Conservation (phyloP, 2,329 filamentous ascomycete genomes). For the Decorospora gaudefroyi region DNA sequence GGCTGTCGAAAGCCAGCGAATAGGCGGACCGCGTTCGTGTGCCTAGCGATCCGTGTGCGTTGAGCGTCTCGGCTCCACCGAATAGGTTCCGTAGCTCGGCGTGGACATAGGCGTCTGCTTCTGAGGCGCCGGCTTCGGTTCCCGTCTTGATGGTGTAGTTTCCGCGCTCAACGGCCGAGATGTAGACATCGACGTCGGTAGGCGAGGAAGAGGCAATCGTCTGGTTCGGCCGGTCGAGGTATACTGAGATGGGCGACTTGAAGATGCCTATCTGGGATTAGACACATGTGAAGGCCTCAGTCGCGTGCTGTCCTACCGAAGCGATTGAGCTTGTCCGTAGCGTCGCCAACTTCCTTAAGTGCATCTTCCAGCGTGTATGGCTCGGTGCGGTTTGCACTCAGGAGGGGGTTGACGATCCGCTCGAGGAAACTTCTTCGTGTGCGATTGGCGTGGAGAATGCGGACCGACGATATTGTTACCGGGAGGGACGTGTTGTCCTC, state of each 20-base stretch:
- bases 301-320: constrained; percentile 65
- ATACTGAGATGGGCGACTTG: constrained; percentile 78
- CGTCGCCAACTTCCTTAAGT: constrained; percentile 70
- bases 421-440: constrained; percentile 86
- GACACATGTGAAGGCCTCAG: constrained; percentile 3
- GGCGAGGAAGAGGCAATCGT: constrained; percentile 70
- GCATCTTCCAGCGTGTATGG: constrained; percentile 78
- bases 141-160: constrained; percentile 89
- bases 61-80: constrained; percentile 88
- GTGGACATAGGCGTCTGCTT: constrained; percentile 91
- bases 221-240: constrained; percentile 74
- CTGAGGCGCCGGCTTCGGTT: constrained; percentile 89
- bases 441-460: constrained; percentile 78
- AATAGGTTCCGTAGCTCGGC: constrained; percentile 88
- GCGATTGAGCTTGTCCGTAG: constrained; percentile 73
- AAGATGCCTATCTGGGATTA: constrained; percentile 71
- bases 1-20: constrained; percentile 81
- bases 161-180: constrained; percentile 77
- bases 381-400: constrained; percentile 68
- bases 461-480: constrained; percentile 83
- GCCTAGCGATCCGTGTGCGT: constrained; percentile 83
- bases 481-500: constrained; percentile 83
- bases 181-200: constrained; percentile 79
- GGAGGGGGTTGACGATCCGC: constrained; percentile 75
- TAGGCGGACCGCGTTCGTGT: constrained; percentile 92